Conservation (phyloP, 1,139 yeast species). For the Magnusiomyces sp. region DNA sequence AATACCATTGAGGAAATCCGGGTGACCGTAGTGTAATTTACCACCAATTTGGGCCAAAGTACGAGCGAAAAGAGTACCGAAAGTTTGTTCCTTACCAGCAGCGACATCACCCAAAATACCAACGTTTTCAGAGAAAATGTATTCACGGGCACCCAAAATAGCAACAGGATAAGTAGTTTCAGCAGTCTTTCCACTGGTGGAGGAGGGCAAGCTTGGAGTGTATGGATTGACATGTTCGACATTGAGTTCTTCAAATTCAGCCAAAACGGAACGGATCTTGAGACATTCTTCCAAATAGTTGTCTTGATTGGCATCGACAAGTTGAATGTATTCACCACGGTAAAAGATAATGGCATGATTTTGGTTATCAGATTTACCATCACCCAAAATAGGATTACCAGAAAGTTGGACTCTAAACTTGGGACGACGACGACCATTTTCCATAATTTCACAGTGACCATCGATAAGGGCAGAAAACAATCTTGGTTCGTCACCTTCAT, state of each 20-base stretch:
- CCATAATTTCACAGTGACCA: conserved; percentile 96
- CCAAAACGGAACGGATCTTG: conserved; percentile 93
- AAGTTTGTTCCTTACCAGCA: conserved; percentile 99
- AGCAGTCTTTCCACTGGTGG: conserved; percentile 26
- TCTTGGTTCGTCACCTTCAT: conserved; percentile 97
- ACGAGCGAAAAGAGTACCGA: conserved; percentile 96
- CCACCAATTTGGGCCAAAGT: conserved; percentile 98
- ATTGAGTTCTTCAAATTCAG: conserved; percentile 94
- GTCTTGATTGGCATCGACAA: conserved; percentile 98
- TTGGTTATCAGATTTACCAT: conserved; percentile 98
- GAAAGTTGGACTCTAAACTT: conserved; percentile 95
- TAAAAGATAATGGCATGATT: conserved; percentile 94
- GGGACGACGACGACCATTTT: conserved; percentile 98
- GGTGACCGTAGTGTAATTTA: conserved; percentile 98
- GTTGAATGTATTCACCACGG: conserved; percentile 97
- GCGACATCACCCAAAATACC: conserved; percentile 99
- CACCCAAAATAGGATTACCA: conserved; percentile 98
- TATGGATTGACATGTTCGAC: conserved; percentile 42
- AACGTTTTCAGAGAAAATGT: conserved; percentile 96
- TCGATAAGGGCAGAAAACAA: conserved; percentile 93
- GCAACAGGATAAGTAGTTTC: conserved; percentile 74
- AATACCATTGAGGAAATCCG: conserved; percentile 92
- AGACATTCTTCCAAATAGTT: conserved; percentile 97
- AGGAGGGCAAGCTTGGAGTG: conserved; percentile 27
- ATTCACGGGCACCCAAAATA: conserved; percentile 98